Evolutionary conservation across 768 basidiomycete genomes (phyloP), one percentile per base, ranked within the genome.

Genomic region (Boletus barrowsii): DNA sequence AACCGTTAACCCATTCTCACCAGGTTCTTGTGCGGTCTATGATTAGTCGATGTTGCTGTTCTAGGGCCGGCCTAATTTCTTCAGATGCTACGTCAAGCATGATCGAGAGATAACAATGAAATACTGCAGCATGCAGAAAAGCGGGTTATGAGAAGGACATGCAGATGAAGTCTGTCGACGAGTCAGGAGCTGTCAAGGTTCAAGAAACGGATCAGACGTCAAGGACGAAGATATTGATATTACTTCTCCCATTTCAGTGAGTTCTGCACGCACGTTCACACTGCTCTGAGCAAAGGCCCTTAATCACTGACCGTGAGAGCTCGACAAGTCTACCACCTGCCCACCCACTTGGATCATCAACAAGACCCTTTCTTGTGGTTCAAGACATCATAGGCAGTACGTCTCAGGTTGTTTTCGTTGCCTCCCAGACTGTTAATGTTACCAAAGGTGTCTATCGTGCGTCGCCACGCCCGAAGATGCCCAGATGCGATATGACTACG

Each of bases 21-120:
- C 61, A 93, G 93, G 95, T 0, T 93, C 89, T 1, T 97, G 91
- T 69, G 89, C 90, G 0, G 96, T 97, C 69, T 91, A 98, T 68
- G 92, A 96, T 83, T 97, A 46, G 78, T 95, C 10, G 87, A 93
- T 66, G 90, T 83, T 0, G 87, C 92, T 7, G 71, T 79, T 43
- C 86, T 86, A 3, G 84, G 79, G 2, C 93, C 96, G 72, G 75
- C 81, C 1, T 88, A 87, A 64, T 93, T 93, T 69, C 70, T 96
- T 49, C 94, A 98, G 70, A 73, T 97, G 79, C 22, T 90, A 66
- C 64, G 94, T 97, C 48, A 96, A 96, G 74, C 83, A 84, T 60
- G 90, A 98, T 68, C 79, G 92, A n/a, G 79, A 78, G 36, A 84
- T 92, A 60, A 94, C 93, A 3, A 83, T 87, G 69, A 83, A 83